phyloP scores from a whole-genome alignment of 2,329 filamentous ascomycete genomes.

The Cercospora berteroae region DNA sequence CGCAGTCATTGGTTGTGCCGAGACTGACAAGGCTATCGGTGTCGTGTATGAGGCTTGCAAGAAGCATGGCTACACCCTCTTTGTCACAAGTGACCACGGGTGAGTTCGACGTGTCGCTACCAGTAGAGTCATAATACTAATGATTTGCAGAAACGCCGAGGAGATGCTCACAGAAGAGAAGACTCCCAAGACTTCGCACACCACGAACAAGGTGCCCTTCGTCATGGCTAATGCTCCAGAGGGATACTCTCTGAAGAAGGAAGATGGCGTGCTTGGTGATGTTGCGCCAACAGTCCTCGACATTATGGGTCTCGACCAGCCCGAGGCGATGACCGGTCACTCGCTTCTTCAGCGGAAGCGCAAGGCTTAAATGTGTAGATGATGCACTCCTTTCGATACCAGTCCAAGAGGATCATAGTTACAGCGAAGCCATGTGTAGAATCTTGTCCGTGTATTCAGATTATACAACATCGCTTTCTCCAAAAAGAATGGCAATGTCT shows the following conservation, averaged over 20 bases:
- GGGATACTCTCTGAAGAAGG: constrained; percentile 81
- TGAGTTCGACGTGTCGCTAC: not conserved
- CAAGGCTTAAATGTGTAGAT: not conserved
- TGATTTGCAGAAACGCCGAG: constrained; percentile 72
- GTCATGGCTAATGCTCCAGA: constrained; percentile 96
- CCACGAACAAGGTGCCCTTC: constrained; percentile 95
- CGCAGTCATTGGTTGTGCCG: constrained; percentile 76
- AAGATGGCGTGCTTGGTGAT: constrained; percentile 88
- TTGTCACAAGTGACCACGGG: constrained; percentile 91
- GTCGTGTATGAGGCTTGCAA: constrained; percentile 91
- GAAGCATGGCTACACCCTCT: constrained; percentile 86
- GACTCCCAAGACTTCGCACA: constrained; percentile 97
- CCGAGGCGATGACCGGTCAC: constrained; percentile 85
- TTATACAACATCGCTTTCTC: not conserved
- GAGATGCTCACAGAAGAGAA: constrained; percentile 97
- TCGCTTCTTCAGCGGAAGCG: constrained; percentile 72
- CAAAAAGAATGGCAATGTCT: too few relatives aligned
- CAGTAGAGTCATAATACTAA: not conserved
- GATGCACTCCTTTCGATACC: not conserved
- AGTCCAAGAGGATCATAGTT: not conserved
- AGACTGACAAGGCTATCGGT: constrained; percentile 92
- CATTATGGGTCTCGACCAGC: constrained; percentile 86
- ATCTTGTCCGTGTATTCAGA: not conserved
- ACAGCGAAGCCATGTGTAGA: not conserved
- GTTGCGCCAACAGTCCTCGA: constrained; percentile 92